These are phyloP conservation scores for Tephrocybe sp. DNA, from an alignment of 768 basidiomycete species.

Conservation along the genomic window DNA sequence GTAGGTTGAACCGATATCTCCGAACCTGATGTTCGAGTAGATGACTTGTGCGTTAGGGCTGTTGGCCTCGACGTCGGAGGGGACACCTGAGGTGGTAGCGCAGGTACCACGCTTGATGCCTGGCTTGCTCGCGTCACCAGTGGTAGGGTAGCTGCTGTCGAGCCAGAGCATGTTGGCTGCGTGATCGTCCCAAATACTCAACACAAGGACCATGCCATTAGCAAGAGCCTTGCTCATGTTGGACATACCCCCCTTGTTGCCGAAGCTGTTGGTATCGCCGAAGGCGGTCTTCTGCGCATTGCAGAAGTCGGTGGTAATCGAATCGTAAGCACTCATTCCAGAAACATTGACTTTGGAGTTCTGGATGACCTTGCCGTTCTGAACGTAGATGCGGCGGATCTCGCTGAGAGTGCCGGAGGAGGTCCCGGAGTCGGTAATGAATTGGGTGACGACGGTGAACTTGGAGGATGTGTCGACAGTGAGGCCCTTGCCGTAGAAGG, in stretches of 20 bases:
- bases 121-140: constrained; percentile 30
- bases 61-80: constrained; percentile 41
- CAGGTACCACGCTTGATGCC: constrained; percentile 54
- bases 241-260: constrained; percentile 39
- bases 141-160: constrained; percentile 48
- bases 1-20: constrained; percentile 35
- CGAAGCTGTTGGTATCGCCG: constrained; percentile 47
- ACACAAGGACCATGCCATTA: constrained; percentile 47
- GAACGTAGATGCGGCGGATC: constrained; percentile 56
- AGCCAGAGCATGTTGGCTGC: constrained; percentile 58
- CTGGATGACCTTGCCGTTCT: constrained; percentile 50
- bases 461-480: constrained; percentile 49
- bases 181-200: constrained; percentile 57
- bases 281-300: constrained; percentile 45
- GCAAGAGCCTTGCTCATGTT: constrained; percentile 34
- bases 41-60: constrained; percentile 42
- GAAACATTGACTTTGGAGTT: constrained; percentile 49
- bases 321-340: constrained; percentile 40
- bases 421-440: constrained; percentile 48
- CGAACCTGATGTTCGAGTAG: constrained; percentile 57
- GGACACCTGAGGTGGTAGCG: constrained; percentile 45
- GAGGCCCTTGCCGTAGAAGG: constrained; percentile 47
- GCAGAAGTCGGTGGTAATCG: constrained; percentile 50
- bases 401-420: constrained; percentile 47
- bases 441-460: constrained; percentile 62